Evolutionary conservation across 805 yeast species (phyloP), one percentile per base, ranked within the genome.

Genomic region (Wickerhamomyces subpelliculosus): DNA sequence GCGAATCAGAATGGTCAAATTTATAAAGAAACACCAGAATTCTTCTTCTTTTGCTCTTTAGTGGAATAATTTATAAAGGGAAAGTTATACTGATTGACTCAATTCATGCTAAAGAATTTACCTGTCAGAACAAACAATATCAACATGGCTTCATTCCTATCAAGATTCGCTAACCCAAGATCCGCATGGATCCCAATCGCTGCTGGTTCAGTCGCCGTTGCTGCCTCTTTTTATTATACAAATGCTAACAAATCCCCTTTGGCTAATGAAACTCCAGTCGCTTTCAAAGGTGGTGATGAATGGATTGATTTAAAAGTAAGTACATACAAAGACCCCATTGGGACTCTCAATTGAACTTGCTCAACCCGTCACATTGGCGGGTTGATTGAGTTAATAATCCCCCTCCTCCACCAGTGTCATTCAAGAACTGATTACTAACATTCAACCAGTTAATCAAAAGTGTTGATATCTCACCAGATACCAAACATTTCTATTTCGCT

Each of bases 221-320:
- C 70, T 12, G 55, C 64, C 23, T 61, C 57, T 11, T 14, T 43
- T 17, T 42, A 45, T 42, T 43, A 37, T 57, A 53, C 67, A 45
- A 55, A 65, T 41, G 40, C 48, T 39, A 25, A 54, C 18, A 40
- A 43, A 34, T 39, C 53, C 26, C 47, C 50, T 34, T 46, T 51
- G 36, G 48, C 51, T 37, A 67, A 62, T 49, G 72, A 67, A 30
- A 41, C 55, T n/a, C 52, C 61, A 35, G 69, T 66, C 37, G 68
- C 79, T 26, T 78, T 83, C 62, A 67, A 61, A 35, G 84, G 83
- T 44, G 79, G 75, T 40, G 77, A 72, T 50, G 69, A 75, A 49
- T 84, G 89, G 89, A 57, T 81, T 42, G 88, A 83, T 61, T 69
- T 84, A 55, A 80, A 80, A 55, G 60, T 74, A 38, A 41, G 53